Conservation (phyloP, 495 filamentous ascomycete genomes). For the Penicillium canariense region DNA sequence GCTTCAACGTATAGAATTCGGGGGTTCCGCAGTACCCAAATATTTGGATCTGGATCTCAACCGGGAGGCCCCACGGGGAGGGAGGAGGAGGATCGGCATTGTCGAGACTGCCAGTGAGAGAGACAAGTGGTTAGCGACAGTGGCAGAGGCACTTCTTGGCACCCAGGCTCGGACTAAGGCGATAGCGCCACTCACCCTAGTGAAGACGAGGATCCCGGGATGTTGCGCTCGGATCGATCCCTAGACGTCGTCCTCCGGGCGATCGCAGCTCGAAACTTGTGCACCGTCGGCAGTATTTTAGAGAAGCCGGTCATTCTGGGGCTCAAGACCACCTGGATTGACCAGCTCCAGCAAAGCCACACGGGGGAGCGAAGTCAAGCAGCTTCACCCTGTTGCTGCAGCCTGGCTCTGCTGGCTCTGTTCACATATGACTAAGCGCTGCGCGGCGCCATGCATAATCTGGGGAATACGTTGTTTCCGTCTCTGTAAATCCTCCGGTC, state of each 20-base stretch:
- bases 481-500: too few relatives aligned
- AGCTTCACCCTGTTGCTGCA: too few relatives aligned
- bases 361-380: neutral
- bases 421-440: constrained; percentile 22
- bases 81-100: constrained; percentile 17
- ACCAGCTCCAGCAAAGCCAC: constrained; percentile 27
- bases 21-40: constrained; percentile 41
- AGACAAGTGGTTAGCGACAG: neutral
- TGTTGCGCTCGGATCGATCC: constrained; percentile 18
- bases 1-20: constrained; percentile 39
- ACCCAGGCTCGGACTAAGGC: neutral
- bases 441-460: neutral
- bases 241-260: constrained; percentile 33
- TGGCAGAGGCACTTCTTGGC: neutral
- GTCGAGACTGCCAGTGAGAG: constrained; percentile 7
- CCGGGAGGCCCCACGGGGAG: constrained; percentile 43
- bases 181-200: constrained; percentile 16
- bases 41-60: constrained; percentile 46
- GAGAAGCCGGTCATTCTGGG: constrained; percentile 40
- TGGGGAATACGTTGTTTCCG: neutral
- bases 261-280: constrained; percentile 37
- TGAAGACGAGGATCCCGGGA: constrained; percentile 20
- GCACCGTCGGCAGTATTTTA: constrained; percentile 34
- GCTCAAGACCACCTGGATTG: constrained; percentile 27
- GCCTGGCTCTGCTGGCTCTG: neutral